Percentiles rank a stretch among this genome's conserved stretches.
phyloP scores from a whole-genome alignment of 257 asterid genomes.

The Solanum tarijense region DNA sequence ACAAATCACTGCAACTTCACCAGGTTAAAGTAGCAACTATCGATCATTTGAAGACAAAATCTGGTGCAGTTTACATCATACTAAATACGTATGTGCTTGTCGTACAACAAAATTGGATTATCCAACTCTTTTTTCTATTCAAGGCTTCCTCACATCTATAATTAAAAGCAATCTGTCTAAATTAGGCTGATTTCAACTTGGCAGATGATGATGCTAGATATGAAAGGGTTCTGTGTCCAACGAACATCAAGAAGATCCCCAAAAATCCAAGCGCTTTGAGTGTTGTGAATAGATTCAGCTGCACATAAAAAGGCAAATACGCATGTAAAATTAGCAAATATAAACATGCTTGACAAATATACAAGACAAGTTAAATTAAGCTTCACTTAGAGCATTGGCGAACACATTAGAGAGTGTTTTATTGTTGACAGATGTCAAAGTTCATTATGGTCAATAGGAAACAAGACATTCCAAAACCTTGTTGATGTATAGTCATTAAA shows the following conservation, averaged over 20 bases:
- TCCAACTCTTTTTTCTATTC: not conserved
- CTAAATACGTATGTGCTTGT: not conserved
- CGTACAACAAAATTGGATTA: not conserved
- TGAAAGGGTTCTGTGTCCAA: slow-evolving; percentile 85
- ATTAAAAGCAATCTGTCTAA: not conserved
- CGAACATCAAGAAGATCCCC: slow-evolving; percentile 81
- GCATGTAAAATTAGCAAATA: not conserved
- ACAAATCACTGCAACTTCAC: not conserved
- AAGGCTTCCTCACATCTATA: not conserved
- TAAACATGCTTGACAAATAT: not conserved
- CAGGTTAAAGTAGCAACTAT: not conserved
- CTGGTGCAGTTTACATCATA: not conserved
- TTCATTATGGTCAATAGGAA: not conserved
- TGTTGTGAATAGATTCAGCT: slow-evolving; percentile 91
- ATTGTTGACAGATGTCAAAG: not conserved
- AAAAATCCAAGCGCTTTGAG: slow-evolving; percentile 76
- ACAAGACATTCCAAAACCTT: not conserved
- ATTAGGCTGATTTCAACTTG: slow-evolving; percentile 77
- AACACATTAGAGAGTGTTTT: not conserved
- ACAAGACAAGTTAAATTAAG: not conserved
- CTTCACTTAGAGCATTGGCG: not conserved
- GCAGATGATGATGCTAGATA: slow-evolving; percentile 69
- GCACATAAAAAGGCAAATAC: slow-evolving; percentile 12
- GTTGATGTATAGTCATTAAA: not conserved
- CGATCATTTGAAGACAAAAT: not conserved